A percentile compares a stretch with the other conserved stretches of the same genome.
These are phyloP conservation scores for Rhodotorula kratochvilovae DNA, from an alignment of 768 basidiomycete species.

Conservation along the genomic window DNA sequence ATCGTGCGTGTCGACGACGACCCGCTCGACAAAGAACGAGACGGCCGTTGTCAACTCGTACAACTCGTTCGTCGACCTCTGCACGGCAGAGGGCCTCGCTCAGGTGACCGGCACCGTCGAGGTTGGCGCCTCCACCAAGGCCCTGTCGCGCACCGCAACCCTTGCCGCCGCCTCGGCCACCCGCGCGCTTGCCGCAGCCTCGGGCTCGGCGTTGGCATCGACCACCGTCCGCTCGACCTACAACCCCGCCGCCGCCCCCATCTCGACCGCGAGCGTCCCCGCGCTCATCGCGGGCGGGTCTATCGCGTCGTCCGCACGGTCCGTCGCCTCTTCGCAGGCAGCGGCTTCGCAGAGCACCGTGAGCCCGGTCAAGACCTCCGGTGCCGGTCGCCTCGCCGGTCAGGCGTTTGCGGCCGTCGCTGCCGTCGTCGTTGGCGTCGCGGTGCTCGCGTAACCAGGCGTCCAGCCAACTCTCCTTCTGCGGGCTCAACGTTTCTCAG, in stretches of 20 bases:
- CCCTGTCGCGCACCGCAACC: slow-evolving; percentile 12
- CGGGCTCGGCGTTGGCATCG: not conserved
- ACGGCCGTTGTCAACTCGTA: slow-evolving; percentile 29
- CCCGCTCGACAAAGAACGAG: not conserved
- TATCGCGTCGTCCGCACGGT: slow-evolving; percentile 10
- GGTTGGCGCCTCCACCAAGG: slow-evolving; percentile 22
- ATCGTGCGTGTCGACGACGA: slow-evolving; percentile 25
- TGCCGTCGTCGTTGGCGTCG: not conserved
- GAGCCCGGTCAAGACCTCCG: not conserved
- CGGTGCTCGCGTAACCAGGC: not conserved
- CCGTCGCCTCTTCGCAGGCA: not conserved
- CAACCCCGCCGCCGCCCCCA: slow-evolving; percentile 10
- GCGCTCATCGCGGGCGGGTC: slow-evolving; percentile 6
- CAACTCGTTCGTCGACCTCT: slow-evolving; percentile 37
- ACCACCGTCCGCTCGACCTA: slow-evolving; percentile 7
- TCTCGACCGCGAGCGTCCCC: slow-evolving; percentile 26
- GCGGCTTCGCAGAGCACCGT: not conserved
- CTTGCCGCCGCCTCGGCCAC: not conserved
- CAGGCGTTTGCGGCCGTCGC: not conserved
- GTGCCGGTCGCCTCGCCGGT: not conserved
- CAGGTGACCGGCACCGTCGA: slow-evolving; percentile 32
- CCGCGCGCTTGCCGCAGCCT: not conserved
- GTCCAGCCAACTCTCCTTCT: not conserved
- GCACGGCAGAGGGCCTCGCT: slow-evolving; percentile 32
- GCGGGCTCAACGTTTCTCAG: not conserved